Evolutionary conservation across 441 rosid genomes (phyloP), one percentile per base, ranked within the genome.

Genomic region (Sinapis alba): DNA sequence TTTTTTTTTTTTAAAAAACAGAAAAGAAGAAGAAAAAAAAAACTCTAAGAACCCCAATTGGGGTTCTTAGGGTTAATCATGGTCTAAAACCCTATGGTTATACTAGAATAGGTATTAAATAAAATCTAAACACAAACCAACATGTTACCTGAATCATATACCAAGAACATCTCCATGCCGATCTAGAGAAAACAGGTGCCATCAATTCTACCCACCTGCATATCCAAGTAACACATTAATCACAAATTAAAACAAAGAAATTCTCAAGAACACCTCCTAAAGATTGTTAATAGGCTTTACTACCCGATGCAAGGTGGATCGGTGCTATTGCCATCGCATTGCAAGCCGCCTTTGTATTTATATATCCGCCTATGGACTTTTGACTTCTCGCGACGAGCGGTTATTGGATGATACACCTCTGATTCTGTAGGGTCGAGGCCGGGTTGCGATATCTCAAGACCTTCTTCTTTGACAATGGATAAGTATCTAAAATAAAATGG

Each of bases 191-290:
- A 9, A 94, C 98, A 30, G 98, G 98, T 16, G 93, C 97, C 98
- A 94, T 94, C 92, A 94, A 85, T 84, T 94, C 99, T 36, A 94
- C 97, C 97, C 97, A 94, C 41, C 99, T 94, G 79, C 84, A 80
- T 5, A 64, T 6, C 57, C 63, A 74, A 59, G 62, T 45, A 23
- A 62, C 54, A 62, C 47, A 8, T 50, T 71, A 6, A 45, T 8
- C 16, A 36, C 53, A 45, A 45, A 45, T 45, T 45, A 19, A 65
- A 51, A 65, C 16, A 36, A 0, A 32, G 50, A 65, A 0, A 28
- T 16, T 16, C 19, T 13, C 7, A 11, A 4, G 2, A 60, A 41
- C 4, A 13, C 2, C 3, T 45, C 19, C 19, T 45, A 3, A 15
- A 45, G 9, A 45, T 18, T 16, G 54, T 2, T 5, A 67, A 58